Evolutionary conservation across 139 green algal genomes (phyloP).

Genomic region (Tetraselmis striata): DNA sequence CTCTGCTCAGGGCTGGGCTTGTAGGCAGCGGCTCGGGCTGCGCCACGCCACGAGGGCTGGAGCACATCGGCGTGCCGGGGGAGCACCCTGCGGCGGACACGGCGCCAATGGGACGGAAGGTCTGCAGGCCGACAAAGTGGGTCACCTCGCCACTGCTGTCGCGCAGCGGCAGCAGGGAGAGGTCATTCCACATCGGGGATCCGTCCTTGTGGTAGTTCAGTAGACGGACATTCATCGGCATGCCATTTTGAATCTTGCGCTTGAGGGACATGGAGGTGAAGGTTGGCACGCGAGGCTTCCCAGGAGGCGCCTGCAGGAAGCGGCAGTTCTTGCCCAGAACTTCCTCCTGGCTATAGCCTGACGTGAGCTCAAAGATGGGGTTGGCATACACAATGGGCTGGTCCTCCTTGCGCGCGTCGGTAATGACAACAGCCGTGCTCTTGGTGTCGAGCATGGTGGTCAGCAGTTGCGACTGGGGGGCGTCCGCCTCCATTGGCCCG

Average conservation of each 20-base stretch:
- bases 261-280: conserved; percentile 3
- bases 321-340: conserved; percentile 30
- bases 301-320: conserved; percentile 24
- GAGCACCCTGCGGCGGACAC: no score
- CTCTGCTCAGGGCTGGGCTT: not conserved
- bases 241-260: not conserved
- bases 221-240: not conserved
- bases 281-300: conserved; percentile 1
- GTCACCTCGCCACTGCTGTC: conserved; percentile 17
- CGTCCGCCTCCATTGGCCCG: not conserved
- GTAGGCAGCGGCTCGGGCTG: not conserved
- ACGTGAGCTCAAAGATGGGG: conserved; percentile 14
- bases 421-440: conserved; percentile 18
- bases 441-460: conserved; percentile 15
- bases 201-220: conserved; percentile 25
- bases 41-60: not conserved
- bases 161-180: conserved; percentile 23
- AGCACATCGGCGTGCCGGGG: not conserved
- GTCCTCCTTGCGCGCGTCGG: conserved; percentile 13
- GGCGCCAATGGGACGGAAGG: not conserved
- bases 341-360: conserved; percentile 15
- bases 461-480: not conserved
- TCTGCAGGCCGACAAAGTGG: conserved; percentile 27
- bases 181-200: conserved; percentile 13
- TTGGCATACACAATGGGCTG: conserved; percentile 23